Percentiles rank a stretch among this genome's conserved stretches.
Evolutionary conservation across 2,329 filamentous ascomycete species (phyloP).

Genomic region (Neopestalotiopsis rosae): DNA sequence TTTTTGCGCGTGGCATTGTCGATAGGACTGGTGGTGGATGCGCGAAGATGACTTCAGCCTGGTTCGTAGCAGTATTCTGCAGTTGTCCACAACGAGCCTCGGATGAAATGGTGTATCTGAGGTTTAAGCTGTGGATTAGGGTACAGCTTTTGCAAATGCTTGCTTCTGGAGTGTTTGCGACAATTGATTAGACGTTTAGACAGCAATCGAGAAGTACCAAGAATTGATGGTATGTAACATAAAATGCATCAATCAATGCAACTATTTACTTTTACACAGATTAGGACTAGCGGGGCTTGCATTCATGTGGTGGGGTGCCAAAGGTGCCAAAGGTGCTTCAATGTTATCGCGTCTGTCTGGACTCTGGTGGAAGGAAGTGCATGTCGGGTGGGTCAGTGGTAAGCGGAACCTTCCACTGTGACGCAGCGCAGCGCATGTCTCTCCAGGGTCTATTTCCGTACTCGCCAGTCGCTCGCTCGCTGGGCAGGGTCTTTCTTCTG

Average conservation of each 20-base stretch:
- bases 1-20: constrained; percentile 14
- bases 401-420: neutral
- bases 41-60: neutral
- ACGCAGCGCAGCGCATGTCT: neutral
- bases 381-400: too few relatives aligned
- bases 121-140: neutral
- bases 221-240: too few relatives aligned
- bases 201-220: neutral
- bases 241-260: neutral
- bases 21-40: neutral
- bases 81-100: neutral
- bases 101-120: neutral
- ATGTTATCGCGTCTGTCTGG: neutral
- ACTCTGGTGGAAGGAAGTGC: neutral
- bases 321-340: neutral
- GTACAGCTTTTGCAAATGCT: neutral
- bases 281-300: constrained; percentile 26
- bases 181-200: neutral
- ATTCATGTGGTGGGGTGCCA: neutral
- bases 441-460: neutral
- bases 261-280: constrained; percentile 47
- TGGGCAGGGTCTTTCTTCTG: neutral
- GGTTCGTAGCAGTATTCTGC: neutral
- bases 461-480: too few relatives aligned
- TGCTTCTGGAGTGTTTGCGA: neutral